Evolutionary conservation across 352 stramenopile species (phyloP), one percentile per base, ranked within the genome.

Genomic region (Peronospora belbahrii): DNA sequence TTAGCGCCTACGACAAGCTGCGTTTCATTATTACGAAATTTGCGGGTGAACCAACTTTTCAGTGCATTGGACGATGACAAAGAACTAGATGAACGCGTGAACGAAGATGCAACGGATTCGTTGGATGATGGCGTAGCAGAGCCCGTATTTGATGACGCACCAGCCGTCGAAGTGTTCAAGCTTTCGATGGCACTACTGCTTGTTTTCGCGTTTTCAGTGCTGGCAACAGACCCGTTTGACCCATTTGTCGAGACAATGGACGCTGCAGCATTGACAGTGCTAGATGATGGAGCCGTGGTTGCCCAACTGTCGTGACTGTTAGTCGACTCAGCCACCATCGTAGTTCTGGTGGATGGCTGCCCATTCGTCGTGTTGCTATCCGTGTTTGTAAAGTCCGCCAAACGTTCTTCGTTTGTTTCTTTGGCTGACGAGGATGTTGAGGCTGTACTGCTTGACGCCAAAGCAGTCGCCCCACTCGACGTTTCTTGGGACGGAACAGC

Each of bases 11-110:
- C 48, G 15, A 70, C 41, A 9, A 75, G 55, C 25, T 70, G 62
- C 1, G 65, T 75, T 17, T 75, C 65, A 8, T 68, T 45, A 11
- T 65, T 38, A 17, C 34, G 43, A 19, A 72, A 52, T 11, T 45
- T 75, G 28, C 6, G 43, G 2, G 19, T 56, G 31, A 72, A 72
- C 63, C 59, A 69, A 2, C 33, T 65, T 31, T 19, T 20, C 15
- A 73, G 36, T n/a, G 38, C 36, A 15, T 45, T 31, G 4, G 51
- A 63, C 13, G 44, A 55, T 1, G 38, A 44, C 9, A 43, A 51
- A 0, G 57, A 58, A 14, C 17, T 56, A 10, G 35, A 44, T 6
- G 50, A 52, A 19, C 15, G 42, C 9, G 31, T 43, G 11, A 46
- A 32, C 11, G 45, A 42, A 13, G 33, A 22, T 22, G 48, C n/a